Conservation (phyloP, 139 green algal species). For the Haematococcus lacustris region DNA sequence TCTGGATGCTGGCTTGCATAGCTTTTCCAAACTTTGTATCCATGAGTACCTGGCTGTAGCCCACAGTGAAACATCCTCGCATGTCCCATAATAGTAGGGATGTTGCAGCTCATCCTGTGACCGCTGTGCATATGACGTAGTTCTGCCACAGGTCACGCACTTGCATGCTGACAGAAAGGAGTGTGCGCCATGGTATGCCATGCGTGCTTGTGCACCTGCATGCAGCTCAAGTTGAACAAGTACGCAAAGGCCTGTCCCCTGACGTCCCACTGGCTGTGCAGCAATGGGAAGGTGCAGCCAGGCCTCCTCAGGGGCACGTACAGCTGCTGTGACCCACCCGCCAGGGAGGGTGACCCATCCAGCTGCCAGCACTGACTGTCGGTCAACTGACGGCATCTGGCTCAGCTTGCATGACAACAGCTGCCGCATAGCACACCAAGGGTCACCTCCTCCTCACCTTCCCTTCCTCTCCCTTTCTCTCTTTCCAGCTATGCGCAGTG, state of each 20-base stretch:
- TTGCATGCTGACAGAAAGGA: neutral
- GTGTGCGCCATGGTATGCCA: no score
- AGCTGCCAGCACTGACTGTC: neutral
- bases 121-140: neutral
- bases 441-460: neutral
- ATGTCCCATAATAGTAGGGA: slow-evolving; percentile 70
- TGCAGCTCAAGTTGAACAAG: slow-evolving; percentile 3
- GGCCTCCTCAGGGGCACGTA: neutral
- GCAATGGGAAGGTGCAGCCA: slow-evolving; percentile 19
- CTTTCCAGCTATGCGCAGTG: no score
- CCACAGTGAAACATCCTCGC: slow-evolving; percentile 48
- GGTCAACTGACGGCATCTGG: neutral
- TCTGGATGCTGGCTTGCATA: neutral
- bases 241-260: neutral
- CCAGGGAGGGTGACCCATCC: neutral
- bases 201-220: neutral
- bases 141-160: neutral
- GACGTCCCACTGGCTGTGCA: slow-evolving; percentile 7
- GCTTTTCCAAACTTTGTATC: neutral
- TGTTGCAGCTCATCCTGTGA: neutral
- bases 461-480: neutral
- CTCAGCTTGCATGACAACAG: neutral
- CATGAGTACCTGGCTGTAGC: slow-evolving; percentile 56
- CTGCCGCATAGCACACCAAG: neutral
- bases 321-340: neutral